A percentile compares a stretch with the other conserved stretches of the same genome.
Conservation (phyloP, 1,139 yeast species). For the Yamadazyma aaseri region DNA sequence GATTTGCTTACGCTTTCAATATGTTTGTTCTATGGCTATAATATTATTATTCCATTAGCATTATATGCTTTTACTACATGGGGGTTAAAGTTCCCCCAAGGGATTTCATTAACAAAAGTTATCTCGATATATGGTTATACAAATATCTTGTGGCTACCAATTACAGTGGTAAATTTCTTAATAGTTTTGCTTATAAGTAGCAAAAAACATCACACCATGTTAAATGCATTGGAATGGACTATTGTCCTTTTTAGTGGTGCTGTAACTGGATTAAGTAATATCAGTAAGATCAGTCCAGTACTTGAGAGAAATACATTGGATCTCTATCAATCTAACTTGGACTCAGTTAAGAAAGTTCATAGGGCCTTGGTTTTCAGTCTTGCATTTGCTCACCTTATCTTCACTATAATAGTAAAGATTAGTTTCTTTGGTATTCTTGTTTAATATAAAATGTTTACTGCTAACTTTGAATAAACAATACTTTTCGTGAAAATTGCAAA, state of each 20-base stretch:
- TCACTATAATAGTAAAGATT: constrained; percentile 48
- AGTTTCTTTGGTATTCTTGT: constrained; percentile 43
- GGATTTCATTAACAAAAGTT: constrained; percentile 39
- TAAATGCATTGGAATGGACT: constrained; percentile 46
- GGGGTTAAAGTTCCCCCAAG: constrained; percentile 41
- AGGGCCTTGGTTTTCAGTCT: constrained; percentile 26
- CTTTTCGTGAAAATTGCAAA: no score
- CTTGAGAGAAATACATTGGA: constrained; percentile 34
- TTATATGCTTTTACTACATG: constrained; percentile 50
- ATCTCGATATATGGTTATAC: constrained; percentile 77
- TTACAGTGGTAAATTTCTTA: constrained; percentile 56
- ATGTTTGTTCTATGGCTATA: constrained; percentile 69
- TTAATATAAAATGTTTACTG: no score
- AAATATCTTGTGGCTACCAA: constrained; percentile 76
- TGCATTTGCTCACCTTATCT: constrained; percentile 38
- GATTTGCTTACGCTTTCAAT: constrained; percentile 66
- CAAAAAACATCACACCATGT: constrained; percentile 28
- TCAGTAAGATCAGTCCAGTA: constrained; percentile 43
- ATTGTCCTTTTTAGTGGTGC: constrained; percentile 46
- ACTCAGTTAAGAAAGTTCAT: constrained; percentile 20
- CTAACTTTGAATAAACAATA: no score
- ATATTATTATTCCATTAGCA: constrained; percentile 56
- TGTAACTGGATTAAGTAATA: constrained; percentile 49
- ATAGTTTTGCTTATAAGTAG: constrained; percentile 46
- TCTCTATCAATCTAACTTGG: constrained; percentile 26